Evolutionary conservation across 768 basidiomycete species (phyloP), one percentile per base, ranked within the genome.

Genomic region (Glaciozyma antarctica): DNA sequence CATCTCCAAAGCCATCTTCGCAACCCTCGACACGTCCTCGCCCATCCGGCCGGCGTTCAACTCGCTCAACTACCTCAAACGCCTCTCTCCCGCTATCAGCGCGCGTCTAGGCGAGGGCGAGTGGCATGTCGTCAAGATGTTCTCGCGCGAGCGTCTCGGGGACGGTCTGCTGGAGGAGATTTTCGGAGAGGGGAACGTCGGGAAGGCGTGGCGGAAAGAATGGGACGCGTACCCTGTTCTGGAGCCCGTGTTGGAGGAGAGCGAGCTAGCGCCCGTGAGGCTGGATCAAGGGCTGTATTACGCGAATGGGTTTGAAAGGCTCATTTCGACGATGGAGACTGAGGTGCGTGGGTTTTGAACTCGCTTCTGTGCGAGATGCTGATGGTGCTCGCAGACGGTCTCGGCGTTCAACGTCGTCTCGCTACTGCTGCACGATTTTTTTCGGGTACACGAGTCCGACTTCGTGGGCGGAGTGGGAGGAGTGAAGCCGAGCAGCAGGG

Each of bases 251-350:
- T 4, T 13, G 48, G 19, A 13, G 16, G 34, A 43, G 26, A 21
- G 48, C 10, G 64, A 73, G 15, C 91, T 89, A 77, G 85, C 92
- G 41, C 86, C 89, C 2, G 80, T 94, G 63, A 85, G 84, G 76
- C 82, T 91, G 8, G 86, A 83, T 63, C 78, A 81, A 61, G 87
- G 88, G 5, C 79, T 95, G 52, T 94, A 89, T 78, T 97, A 97
- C 72, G 86, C 91, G 54, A 94, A 92, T 70, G 84, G 88, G 1
- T 88, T 95, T 68, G 94, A 98, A 78, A 86, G 88, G 41, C 83
- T 90, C 71, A 87, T 92, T 54, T 88, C 86, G 19, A 90, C 90
- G 9, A 95, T 97, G 93, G 93, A 97, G 76, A 93, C 91, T 0
- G 86, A 92, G 77, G 90, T 88, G 0, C 76, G 62, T 30, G 22